Conservation (phyloP, 345 rosid genomes). For the Eucalyptus pauciflora region DNA sequence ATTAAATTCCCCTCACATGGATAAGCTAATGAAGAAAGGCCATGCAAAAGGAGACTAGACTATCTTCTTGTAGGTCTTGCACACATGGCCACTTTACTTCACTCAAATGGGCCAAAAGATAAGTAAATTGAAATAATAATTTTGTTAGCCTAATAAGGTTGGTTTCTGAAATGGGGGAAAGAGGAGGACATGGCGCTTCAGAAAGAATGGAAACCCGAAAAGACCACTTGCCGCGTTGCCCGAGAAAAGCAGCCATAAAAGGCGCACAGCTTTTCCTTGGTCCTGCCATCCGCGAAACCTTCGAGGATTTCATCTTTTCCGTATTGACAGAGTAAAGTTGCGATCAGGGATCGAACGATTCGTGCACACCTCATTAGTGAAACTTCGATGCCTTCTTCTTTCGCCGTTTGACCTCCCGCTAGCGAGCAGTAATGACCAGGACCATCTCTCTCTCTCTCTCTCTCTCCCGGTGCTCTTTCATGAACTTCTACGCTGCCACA, state of each 20-base stretch:
- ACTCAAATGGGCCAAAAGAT: not conserved
- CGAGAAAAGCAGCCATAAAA: not conserved
- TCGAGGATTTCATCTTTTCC: not conserved
- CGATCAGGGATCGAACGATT: not conserved
- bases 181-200: not conserved
- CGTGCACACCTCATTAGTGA: not conserved
- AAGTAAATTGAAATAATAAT: not conserved
- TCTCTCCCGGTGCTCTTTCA: not conserved
- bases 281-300: not conserved
- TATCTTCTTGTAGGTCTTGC: not conserved
- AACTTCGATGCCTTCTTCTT: not conserved
- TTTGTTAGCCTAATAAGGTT: not conserved
- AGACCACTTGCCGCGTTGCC: not conserved
- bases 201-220: not conserved
- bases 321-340: not conserved
- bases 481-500: not conserved
- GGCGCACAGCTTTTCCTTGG: not conserved
- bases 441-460: not conserved
- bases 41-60: not conserved
- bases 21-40: not conserved
- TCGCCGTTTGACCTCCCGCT: not conserved
- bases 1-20: not conserved
- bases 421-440: not conserved
- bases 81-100: not conserved
- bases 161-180: not conserved